Evolutionary conservation across 192 early-diverging fungal species (phyloP), one percentile per base, ranked within the genome.

Genomic region (Cetraspora pellucida): DNA sequence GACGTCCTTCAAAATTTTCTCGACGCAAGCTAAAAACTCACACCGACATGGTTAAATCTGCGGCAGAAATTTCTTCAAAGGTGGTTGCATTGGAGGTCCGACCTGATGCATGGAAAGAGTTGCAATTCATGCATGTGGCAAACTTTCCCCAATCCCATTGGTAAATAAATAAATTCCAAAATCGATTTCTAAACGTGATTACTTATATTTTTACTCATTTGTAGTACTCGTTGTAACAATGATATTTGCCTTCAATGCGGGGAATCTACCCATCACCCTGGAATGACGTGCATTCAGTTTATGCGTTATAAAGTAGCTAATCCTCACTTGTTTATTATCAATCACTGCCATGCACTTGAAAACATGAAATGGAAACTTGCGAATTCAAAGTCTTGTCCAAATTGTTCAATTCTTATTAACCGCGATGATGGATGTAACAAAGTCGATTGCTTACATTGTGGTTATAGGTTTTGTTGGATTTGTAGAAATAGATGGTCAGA

Each of bases 381-480:
- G 25, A 83, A 83, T 46, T 81, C 82, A 16, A 90, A 87, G 46
- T 80, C 79, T n/a, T 91, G 90, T 66, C 90, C 90, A 11, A 85
- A 82, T 58, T 91, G 90, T 76, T 89, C 84, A 30, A 87, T 89
- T 44, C 58, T 90, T 77, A 91, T 91, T 57, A 87, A 87, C 46
- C 78, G 90, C 44, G 90, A 91, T 64, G 90, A 91, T 79, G 90
- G 90, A 6, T 91, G 90, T 67, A 90, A 91, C 73, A 91, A 91
- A 77, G 87, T 91, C 0, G 90, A 91, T 47, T 91, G 90, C 45
- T 82, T 85, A 60, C 81, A 83, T 21, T 91, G 90, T 73, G 90
- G 90, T 11, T 80, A 87, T 81, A 83, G 84, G 47, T 91, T 91
- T 60, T 91, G 90, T 65, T 91, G 90, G 90, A 63, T 88, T 31